These are phyloP conservation scores for Colletotrichum liriopes DNA, from an alignment of 2,329 filamentous ascomycete species.

Conservation along the genomic window DNA sequence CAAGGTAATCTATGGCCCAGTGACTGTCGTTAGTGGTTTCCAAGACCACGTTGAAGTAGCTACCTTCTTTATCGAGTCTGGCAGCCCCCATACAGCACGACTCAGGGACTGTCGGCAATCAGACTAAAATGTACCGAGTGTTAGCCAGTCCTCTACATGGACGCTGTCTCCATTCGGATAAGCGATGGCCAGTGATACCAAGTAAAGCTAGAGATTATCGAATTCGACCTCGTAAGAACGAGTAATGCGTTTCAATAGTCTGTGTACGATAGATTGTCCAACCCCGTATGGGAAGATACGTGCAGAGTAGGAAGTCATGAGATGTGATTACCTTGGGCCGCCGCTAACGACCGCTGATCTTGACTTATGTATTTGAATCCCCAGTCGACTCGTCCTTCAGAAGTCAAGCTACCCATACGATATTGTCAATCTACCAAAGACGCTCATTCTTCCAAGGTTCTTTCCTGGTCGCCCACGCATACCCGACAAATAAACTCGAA, in stretches of 20 bases:
- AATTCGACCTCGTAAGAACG: neutral
- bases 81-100: neutral
- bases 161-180: too few relatives aligned
- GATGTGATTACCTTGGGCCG: neutral
- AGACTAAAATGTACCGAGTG: neutral
- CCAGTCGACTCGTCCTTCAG: neutral
- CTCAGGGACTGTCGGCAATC: neutral
- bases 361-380: neutral
- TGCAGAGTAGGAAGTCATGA: neutral
- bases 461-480: neutral
- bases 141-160: too few relatives aligned
- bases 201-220: neutral
- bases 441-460: too few relatives aligned
- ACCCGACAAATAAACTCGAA: too few relatives aligned
- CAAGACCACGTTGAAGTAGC: neutral
- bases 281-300: neutral
- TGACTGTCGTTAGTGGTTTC: neutral
- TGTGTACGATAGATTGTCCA: conserved; percentile 1
- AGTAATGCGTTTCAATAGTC: conserved; percentile 18
- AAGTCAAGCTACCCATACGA: neutral
- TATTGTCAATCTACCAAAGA: too few relatives aligned
- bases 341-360: too few relatives aligned
- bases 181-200: too few relatives aligned
- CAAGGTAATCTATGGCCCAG: too few relatives aligned
- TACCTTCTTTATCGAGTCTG: conserved; percentile 5